Evolutionary conservation across 129 eudicot species (phyloP), one percentile per base, ranked within the genome.

Genomic region (Tanacetum coccineum): DNA sequence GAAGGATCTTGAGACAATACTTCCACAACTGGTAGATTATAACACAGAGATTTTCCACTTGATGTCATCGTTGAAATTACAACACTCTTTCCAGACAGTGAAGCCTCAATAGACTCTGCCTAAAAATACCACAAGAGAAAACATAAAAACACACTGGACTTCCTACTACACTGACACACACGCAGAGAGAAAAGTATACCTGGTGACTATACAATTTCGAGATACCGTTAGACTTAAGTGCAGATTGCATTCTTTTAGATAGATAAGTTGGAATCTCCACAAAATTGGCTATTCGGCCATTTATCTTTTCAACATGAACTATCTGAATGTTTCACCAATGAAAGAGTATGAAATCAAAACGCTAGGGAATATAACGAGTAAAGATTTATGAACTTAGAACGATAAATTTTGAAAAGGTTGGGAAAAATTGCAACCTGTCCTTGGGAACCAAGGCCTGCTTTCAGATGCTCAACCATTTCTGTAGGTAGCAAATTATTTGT

Each of bases 31-130:
- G 96, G 99, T 50, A 93, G 39, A 81, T 88, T 93, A 58, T 93
- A 93, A 78, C 98, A 93, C 52, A 93, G 95, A 73, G 99, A 93
- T 67, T 93, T 93, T 78, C 96, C 96, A 84, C 99, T 93, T 39
- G 96, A 93, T 74, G 99, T 93, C 95, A 82, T 82, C 66, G 99
- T 93, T 68, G 96, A 89, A 72, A 93, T 89, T 36, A 93, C 82
- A 40, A 93, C 96, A 68, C 83, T 82, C 77, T 81, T 84, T 26
- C 96, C 89, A 67, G 90, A 76, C 45, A 89, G 80, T 18, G 99
- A 84, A 69, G 90, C 95, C 81, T 80, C 76, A 59, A 93, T 82
- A 46, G 99, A 84, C 68, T 86, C 86, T 44, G 78, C 91, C 98
- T 92, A 67, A 39, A 69, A 20, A 70, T 72, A 45, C 57, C 20